Base-by-base conservation (phyloP, 768 basidiomycete species). In the Tulasnella sp. region DNA sequence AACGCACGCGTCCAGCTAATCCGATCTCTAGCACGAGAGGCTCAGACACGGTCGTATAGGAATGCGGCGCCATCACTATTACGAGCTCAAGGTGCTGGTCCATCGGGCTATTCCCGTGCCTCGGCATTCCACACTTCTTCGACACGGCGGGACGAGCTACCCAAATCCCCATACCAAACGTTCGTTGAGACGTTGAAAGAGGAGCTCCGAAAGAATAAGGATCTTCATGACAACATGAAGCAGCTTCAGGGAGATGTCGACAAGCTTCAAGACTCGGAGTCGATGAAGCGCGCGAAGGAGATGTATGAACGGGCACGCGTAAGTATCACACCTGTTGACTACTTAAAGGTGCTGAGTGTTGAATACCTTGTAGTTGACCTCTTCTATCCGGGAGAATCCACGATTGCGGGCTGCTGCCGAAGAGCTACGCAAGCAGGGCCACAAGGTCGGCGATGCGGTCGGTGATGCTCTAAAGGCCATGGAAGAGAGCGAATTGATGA, bases 161-260 rank as follows among this genome's bases (percentile, higher is more conserved):
- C 86, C 3, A 89, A 87, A 67, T 96, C 91, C 3, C 96, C 96
- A 0, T 97, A 96, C 66, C 84, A 88, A 69, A 91, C 91, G 2
- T 99, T 99, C 63, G 91, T 97, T 6, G 87, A 98, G 32, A 91
- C 93, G 17, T 74, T 99, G 42, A 81, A 78, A 63, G 92, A 96
- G 52, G 96, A 99, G 71, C 71, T 99, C 42, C 76, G 80, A 67
- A 98, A 97, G 76, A 94, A 89, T 67, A 73, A 91, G 62, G 93
- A 94, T 68, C 75, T 96, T 49, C 90, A 94, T 72, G 93, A 98
- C 32, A 94, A 94, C 70, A 85, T 97, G 46, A 93, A 92, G 73
- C 90, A 96, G 71, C 76, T 99, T 15, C 90, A 94, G 71, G 96
- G 96, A 61, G 92, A 98, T 69, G 94, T 96, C 35, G 88, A 90